A percentile compares a stretch with the other conserved stretches of the same genome.
Evolutionary conservation across 73 alveolate genomes (phyloP).

Genomic region (Symbiodinium natans): DNA sequence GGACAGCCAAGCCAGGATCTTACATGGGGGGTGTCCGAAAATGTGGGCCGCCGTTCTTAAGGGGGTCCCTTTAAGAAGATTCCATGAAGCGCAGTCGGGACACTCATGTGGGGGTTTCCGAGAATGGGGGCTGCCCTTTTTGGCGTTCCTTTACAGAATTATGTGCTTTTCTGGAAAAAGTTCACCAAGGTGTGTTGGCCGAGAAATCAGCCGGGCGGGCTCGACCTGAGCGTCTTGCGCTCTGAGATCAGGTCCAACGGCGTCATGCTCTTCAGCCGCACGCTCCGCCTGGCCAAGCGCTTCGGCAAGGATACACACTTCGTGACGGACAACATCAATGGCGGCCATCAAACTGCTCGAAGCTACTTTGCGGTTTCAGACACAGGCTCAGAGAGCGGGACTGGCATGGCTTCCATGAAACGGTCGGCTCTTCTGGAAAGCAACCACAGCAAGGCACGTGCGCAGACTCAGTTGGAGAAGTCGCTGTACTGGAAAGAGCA

Average conservation of each 20-base stretch:
- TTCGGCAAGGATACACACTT: slow-evolving; percentile 10
- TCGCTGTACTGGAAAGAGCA: not conserved
- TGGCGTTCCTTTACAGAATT: no score
- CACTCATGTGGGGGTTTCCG: no score
- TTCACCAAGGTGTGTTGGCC: slow-evolving; percentile 69
- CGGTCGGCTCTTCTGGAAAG: not conserved
- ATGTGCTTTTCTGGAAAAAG: no score
- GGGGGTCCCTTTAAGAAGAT: no score
- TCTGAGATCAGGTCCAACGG: slow-evolving; percentile 32
- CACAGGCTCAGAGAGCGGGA: not conserved
- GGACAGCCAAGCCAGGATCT: not conserved
- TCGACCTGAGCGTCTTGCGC: slow-evolving; percentile 44
- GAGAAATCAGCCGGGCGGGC: slow-evolving; percentile 35
- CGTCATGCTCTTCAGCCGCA: slow-evolving; percentile 4
- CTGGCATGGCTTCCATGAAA: not conserved
- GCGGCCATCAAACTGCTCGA: not conserved
- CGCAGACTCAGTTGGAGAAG: not conserved
- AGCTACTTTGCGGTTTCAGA: not conserved
- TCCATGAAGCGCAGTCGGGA: no score
- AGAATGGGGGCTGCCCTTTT: no score
- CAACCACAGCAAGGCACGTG: not conserved
- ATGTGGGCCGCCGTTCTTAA: no score
- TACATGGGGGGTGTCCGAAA: no score
- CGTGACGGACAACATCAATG: not conserved
- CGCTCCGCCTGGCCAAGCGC: not conserved